A percentile compares a stretch with the other conserved stretches of the same genome.
Conservation (phyloP, 371 early-diverging fungal species). For the Funneliformis caledonium region DNA sequence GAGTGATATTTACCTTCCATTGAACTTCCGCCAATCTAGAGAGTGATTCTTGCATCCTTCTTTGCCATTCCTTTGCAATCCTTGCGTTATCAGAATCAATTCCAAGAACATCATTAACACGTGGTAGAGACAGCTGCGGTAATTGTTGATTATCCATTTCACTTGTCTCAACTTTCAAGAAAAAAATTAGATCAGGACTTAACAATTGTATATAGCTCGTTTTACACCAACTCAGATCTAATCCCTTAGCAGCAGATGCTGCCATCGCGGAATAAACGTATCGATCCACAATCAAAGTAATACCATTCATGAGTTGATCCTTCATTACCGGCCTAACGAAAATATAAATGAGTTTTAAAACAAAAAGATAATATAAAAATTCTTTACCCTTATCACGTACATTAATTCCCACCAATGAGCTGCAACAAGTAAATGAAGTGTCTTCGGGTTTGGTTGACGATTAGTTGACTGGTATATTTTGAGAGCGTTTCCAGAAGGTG, state of each 20-base stretch:
- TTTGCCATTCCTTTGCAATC: conserved; percentile 26
- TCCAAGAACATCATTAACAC: background rate
- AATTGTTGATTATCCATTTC: conserved; percentile 21
- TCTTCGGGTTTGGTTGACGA: conserved; percentile 33
- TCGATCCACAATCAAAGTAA: conserved; percentile 38
- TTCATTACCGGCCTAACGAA: conserved; percentile 29
- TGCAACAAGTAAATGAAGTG: conserved; percentile 36
- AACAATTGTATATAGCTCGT: conserved; percentile 14
- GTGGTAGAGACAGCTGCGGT: background rate
- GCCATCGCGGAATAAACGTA: conserved; percentile 38
- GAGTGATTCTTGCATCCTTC: conserved; percentile 36
- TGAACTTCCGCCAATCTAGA: conserved; percentile 20
- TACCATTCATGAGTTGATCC: conserved; percentile 32
- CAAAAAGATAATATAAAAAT: background rate
- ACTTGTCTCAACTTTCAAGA: conserved; percentile 4
- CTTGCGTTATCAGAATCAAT: conserved; percentile 3
- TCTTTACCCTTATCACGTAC: conserved; percentile 1
- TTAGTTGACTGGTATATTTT: conserved; percentile 21
- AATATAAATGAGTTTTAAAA: background rate
- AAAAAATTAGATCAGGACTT: conserved; percentile 37
- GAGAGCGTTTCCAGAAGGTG: conserved; percentile 35
- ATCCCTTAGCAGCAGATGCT: conserved; percentile 23
- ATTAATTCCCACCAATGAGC: conserved; percentile 42
- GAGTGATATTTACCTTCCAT: conserved; percentile 31
- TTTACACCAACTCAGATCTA: conserved; percentile 39